Evolutionary conservation across 2,329 filamentous ascomycete species (phyloP), one percentile per base, ranked within the genome.

Genomic region (Monilinia fructigena): DNA sequence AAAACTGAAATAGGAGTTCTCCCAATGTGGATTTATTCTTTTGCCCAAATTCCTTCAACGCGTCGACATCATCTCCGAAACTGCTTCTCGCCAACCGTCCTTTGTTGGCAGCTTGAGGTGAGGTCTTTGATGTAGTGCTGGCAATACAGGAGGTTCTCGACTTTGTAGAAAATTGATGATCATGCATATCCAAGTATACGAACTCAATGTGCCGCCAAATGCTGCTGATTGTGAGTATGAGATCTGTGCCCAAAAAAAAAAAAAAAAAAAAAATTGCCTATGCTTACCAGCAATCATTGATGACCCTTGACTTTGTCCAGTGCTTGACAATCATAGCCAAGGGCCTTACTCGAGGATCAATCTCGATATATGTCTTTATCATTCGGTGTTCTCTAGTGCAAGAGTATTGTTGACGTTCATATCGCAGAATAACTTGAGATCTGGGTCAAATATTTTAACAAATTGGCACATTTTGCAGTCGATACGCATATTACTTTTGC

Each of bases 391-490:
- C 78, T 98, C 93, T 68, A 99, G 82, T 4, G 95, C 95, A 63
- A 96, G 79, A 0, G 93, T 95, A 74, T 98, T 99, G 81, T 99
- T 99, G 80, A 99, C 93, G 73, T 99, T 99, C 89, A 99, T 95
- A 76, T 99, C 95, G 77, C 93, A 97, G 20, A 93, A 91, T 61
- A 99, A 82, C 70, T 89, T 83, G 66, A 97, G 82, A 77, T 97
- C 92, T 3, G 95, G 95, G 77, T 99, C 95, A 93, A 95, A 99
- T 66, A 97, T 91, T 81, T 98, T 98, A 72, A 99, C 95, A 75
- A 75, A 99, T 99, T 4, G 95, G 94, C 18, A 99, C 95, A n/a
- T 79, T 97, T 98, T 68, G 95, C 95, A 53, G 90, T 91, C 38
- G 92, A 92, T 63, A 98, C 92, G 77, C 95, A 99, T 31, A 97